Percentiles rank a stretch among this genome's conserved stretches.
Conservation (phyloP, 2,329 filamentous ascomycete genomes). For the Penicillium sp. region DNA sequence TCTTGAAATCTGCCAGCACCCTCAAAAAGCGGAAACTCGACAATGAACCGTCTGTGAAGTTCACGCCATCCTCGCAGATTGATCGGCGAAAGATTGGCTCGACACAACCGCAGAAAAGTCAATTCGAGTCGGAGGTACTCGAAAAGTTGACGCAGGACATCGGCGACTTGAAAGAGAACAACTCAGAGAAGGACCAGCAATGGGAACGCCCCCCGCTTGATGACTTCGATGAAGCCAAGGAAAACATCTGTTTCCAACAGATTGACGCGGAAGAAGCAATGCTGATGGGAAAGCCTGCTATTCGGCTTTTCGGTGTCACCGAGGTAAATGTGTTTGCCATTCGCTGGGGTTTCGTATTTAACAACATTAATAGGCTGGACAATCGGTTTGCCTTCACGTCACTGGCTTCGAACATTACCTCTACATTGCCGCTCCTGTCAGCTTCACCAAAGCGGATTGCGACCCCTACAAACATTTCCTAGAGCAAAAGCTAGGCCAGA, state of each 20-base stretch:
- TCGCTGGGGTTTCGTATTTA: slow-evolving; percentile 6
- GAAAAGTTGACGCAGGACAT: slow-evolving; percentile 97
- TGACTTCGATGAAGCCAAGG: slow-evolving; percentile 61
- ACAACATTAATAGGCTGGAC: slow-evolving; percentile 55
- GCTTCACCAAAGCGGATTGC: slow-evolving; percentile 77
- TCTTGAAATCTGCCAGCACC: slow-evolving; percentile 53
- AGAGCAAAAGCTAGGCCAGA: slow-evolving; percentile 72
- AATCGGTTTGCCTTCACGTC: slow-evolving; percentile 93
- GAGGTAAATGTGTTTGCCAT: slow-evolving; percentile 51
- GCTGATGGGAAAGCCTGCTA: slow-evolving; percentile 68
- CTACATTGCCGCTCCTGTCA: slow-evolving; percentile 82
- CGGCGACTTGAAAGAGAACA: slow-evolving; percentile 76
- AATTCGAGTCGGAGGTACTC: slow-evolving; percentile 89
- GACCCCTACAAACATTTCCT: slow-evolving; percentile 74
- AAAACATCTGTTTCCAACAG: slow-evolving; percentile 85
- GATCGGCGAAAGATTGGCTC: slow-evolving; percentile 61
- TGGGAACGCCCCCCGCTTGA: slow-evolving; percentile 70
- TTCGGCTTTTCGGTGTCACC: slow-evolving; percentile 93
- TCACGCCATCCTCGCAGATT: slow-evolving; percentile 61
- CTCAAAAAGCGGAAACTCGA: slow-evolving; percentile 85
- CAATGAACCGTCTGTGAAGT: slow-evolving; percentile 47
- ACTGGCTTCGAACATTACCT: slow-evolving; percentile 96
- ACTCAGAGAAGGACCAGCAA: slow-evolving; percentile 87
- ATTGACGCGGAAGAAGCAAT: slow-evolving; percentile 93
- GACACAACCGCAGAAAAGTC: slow-evolving; percentile 72